These are phyloP conservation scores for Saccharomycopsis oosterbeekiorum DNA, from an alignment of 805 yeast species.

Conservation along the genomic window DNA sequence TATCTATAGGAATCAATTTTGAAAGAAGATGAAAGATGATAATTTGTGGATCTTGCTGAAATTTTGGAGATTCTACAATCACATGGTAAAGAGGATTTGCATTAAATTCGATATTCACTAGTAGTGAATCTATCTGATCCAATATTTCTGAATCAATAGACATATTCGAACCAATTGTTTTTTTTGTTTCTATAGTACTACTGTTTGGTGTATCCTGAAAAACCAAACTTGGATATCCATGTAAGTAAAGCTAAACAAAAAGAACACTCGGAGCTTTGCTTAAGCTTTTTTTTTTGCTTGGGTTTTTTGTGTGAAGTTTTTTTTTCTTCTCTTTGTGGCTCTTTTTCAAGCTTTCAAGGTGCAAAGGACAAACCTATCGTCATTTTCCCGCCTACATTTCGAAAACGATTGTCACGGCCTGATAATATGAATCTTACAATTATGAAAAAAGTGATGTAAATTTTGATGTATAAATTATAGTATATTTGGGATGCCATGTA, in stretches of 20 bases:
- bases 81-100: conserved; percentile 1
- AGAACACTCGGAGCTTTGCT: not conserved
- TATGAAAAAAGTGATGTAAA: not conserved
- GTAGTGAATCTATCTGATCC: conserved; percentile 1
- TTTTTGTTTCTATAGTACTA: no score
- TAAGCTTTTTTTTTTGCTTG: no score
- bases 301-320: not conserved
- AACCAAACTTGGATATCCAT: no score
- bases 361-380: no score
- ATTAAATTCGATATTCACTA: conserved; percentile 13
- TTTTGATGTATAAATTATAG: no score
- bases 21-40: conserved; percentile 11
- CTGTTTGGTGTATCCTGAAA: not conserved
- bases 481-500: not conserved
- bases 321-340: no score
- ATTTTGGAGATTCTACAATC: conserved; percentile 9
- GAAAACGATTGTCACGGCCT: no score
- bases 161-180: not conserved
- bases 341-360: not conserved
- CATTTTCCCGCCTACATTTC: no score
- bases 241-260: not conserved
- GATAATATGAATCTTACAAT: not conserved
- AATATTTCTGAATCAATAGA: not conserved
- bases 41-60: conserved; percentile 4
- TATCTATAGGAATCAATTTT: conserved; percentile 4